Evolutionary conservation across 768 basidiomycete genomes (phyloP).

Genomic region (Podaxis sp.): DNA sequence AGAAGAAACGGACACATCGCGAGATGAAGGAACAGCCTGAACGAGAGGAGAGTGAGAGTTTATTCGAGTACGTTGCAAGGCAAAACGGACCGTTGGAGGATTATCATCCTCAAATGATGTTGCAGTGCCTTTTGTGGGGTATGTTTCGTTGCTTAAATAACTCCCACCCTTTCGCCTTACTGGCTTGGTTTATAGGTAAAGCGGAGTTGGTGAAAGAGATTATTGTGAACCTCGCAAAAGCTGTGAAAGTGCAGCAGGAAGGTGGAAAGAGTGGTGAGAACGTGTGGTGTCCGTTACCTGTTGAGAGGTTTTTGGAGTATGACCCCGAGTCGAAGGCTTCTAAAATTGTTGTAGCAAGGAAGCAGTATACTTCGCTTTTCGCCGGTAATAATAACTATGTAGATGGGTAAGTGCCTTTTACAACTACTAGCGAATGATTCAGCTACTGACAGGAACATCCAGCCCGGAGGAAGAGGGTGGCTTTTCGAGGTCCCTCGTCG

Average conservation of each 20-base stretch:
- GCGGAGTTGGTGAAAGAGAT: slow-evolving; percentile 82
- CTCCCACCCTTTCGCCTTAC: background rate
- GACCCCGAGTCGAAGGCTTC: slow-evolving; percentile 21
- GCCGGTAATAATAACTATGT: slow-evolving; percentile 34
- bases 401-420: slow-evolving; percentile 42
- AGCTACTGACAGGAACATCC: background rate
- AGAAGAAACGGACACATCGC: background rate
- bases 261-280: slow-evolving; percentile 15
- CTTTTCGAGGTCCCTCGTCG: slow-evolving; percentile 63
- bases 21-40: slow-evolving; percentile 16
- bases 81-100: slow-evolving; percentile 86
- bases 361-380: slow-evolving; percentile 57
- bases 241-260: slow-evolving; percentile 28
- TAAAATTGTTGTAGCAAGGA: slow-evolving; percentile 25
- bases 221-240: slow-evolving; percentile 62
- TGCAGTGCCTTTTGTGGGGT: slow-evolving; percentile 95
- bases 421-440: background rate
- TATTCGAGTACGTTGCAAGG: slow-evolving; percentile 82
- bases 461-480: slow-evolving; percentile 50
- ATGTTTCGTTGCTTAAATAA: slow-evolving; percentile 21
- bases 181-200: slow-evolving; percentile 55
- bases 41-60: slow-evolving; percentile 48
- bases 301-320: slow-evolving; percentile 55
- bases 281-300: slow-evolving; percentile 51
- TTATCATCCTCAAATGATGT: slow-evolving; percentile 90